Percentiles rank a stretch among this genome's conserved stretches.
These are phyloP conservation scores for Paramecium sonneborni DNA, from an alignment of 73 alveolate genomes.

Conservation along the genomic window DNA sequence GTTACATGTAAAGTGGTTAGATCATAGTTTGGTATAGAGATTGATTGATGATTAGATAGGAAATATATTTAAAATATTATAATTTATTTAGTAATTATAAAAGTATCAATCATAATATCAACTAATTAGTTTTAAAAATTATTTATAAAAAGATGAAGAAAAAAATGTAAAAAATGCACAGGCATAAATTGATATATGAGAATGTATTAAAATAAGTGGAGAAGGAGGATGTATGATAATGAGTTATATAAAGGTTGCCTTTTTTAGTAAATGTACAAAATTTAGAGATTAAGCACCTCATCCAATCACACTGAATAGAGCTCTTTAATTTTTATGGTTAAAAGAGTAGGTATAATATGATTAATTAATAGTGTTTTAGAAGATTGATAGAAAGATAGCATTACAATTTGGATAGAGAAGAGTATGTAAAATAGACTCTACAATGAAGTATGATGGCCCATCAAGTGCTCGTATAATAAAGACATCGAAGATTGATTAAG, in stretches of 20 bases:
- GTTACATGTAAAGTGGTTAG: too few species aligned
- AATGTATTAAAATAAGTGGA: not conserved
- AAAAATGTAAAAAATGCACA: not conserved
- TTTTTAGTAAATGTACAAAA: not conserved
- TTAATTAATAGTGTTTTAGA: not conserved
- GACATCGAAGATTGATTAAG: not conserved
- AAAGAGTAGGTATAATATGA: not conserved
- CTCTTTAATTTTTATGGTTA: not conserved
- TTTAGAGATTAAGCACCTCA: not conserved
- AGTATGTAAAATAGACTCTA: not conserved
- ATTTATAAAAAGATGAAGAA: not conserved
- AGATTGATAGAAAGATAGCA: slow-evolving; percentile 1
- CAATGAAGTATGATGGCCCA: not conserved
- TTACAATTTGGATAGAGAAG: not conserved
- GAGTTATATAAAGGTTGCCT: not conserved
- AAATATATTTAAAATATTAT: not conserved
- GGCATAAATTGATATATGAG: not conserved
- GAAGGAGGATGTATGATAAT: not conserved
- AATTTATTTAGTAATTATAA: not conserved
- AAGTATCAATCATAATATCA: not conserved
- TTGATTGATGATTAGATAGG: too few species aligned
- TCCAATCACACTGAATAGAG: not conserved
- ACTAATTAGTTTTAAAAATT: not conserved
- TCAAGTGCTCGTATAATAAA: not conserved
- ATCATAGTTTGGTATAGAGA: too few species aligned